Percentiles rank a stretch among this genome's conserved stretches.
These are phyloP conservation scores for Aspergillus ostianus DNA, from an alignment of 495 filamentous ascomycete species.

Conservation along the genomic window DNA sequence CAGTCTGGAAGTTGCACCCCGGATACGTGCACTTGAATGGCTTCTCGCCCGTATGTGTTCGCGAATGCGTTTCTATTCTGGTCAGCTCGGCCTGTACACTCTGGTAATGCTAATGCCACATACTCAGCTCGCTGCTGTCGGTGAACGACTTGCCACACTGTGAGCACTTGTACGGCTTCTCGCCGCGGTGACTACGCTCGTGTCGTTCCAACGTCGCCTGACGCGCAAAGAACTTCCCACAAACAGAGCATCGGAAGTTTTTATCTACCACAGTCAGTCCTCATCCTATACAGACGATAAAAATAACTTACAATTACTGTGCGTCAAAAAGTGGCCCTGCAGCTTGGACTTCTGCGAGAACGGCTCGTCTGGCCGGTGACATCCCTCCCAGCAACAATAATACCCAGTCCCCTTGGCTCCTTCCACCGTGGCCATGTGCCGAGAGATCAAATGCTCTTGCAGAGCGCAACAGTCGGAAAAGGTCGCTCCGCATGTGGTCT, in stretches of 20 bases:
- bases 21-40: slow-evolving; percentile 50
- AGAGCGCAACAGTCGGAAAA: slow-evolving; percentile 39
- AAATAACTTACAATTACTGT: slow-evolving; percentile 42
- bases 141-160: slow-evolving; percentile 47
- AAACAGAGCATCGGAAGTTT: slow-evolving; percentile 46
- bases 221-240: slow-evolving; percentile 47
- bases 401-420: slow-evolving; percentile 48
- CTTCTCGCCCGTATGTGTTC: slow-evolving; percentile 52
- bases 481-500: slow-evolving; percentile 32
- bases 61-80: slow-evolving; percentile 47
- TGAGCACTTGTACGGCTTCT: slow-evolving; percentile 49
- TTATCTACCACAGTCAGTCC: slow-evolving; percentile 33
- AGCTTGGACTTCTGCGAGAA: slow-evolving; percentile 52
- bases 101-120: slow-evolving; percentile 8
- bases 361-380: slow-evolving; percentile 44
- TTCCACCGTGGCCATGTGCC: slow-evolving; percentile 41
- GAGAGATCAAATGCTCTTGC: slow-evolving; percentile 42
- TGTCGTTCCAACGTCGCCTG: slow-evolving; percentile 49
- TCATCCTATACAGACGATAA: neutral
- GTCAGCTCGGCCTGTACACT: slow-evolving; percentile 11
- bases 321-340: slow-evolving; percentile 49
- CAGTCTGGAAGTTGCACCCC: slow-evolving; percentile 48
- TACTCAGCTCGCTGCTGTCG: slow-evolving; percentile 51
- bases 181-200: slow-evolving; percentile 53
- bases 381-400: slow-evolving; percentile 49